Base-by-base conservation (phyloP, 768 basidiomycete genomes). In the Auriscalpium vulgare region DNA sequence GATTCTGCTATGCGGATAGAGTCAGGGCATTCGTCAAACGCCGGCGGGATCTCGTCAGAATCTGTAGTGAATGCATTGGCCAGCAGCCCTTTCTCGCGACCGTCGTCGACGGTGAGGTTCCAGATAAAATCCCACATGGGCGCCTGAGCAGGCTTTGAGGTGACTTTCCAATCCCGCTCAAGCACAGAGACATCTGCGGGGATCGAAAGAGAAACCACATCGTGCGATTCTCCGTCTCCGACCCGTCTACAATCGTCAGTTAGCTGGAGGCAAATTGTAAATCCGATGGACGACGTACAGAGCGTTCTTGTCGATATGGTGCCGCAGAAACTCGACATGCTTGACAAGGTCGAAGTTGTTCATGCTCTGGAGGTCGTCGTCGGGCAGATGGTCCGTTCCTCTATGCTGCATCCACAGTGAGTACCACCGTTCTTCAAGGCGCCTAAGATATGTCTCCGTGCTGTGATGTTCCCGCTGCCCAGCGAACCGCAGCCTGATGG, bases 391-490 rank as follows among this genome's bases (percentile, higher is more conserved):
- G 4, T 74, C 68, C 1, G 85, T 83, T 4, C 87, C 88, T 55
- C 84, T 76, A 65, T 91, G 75, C 61, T 82, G 78, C 50, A 78
- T 57, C 91, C 91, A 95, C 14, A 92, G 69, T 5, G 83, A 77
- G 68, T 85, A 76, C 91, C 91, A 97, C 48, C 78, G 79, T 50
- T 90, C 84, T 69, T 92, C 88, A 44, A 95, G 74, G 10, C 89
- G 82, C 37, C 82, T 82, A 59, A 88, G 72, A 67, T 95, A 95
- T 9, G 84, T 75, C 49, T 87, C 85, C 51, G 82, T 84, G 21
- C 86, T 84, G 8, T 82, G 79, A 4, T 70, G 74, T 57, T 84
- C 82, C 59, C 79, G 73, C 23, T 91, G 72, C 61, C 80, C 78
- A 13, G 75, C 75, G 49, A 91, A 67, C 17, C 85, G 84, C 60